Conservation (phyloP, 2,329 filamentous ascomycete genomes). For the Fusarium nelsonii region DNA sequence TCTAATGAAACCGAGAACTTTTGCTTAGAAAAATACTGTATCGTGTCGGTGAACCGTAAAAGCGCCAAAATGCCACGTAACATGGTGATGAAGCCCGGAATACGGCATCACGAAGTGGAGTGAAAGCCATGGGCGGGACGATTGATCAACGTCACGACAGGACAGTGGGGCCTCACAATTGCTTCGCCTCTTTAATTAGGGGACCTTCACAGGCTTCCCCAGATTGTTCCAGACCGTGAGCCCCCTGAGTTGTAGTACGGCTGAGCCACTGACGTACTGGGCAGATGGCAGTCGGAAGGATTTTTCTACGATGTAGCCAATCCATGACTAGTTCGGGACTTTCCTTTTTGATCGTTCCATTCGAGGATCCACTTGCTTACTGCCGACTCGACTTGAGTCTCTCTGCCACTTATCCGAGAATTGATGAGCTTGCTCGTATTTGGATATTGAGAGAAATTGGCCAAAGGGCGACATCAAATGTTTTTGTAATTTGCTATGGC, state of each 20-base stretch:
- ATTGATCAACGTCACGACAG: background rate
- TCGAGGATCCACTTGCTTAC: background rate
- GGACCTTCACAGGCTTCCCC: background rate
- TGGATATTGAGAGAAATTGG: background rate
- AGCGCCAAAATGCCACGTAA: slow-evolving; percentile 15
- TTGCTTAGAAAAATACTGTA: background rate
- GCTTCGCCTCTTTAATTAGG: slow-evolving; percentile 9
- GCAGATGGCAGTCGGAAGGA: background rate
- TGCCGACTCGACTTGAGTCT: background rate
- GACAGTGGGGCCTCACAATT: background rate
- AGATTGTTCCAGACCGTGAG: background rate
- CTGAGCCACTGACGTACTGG: slow-evolving; percentile 3
- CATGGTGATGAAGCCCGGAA: slow-evolving; percentile 5
- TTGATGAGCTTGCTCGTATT: background rate
- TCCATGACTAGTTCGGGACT: background rate
- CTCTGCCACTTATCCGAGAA: slow-evolving; percentile 1
- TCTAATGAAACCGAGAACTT: too few species aligned
- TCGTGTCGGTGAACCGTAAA: slow-evolving; percentile 14
- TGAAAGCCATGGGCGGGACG: background rate
- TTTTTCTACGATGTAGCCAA: slow-evolving; percentile 12
- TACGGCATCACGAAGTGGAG: slow-evolving; percentile 15
- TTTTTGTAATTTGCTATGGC: background rate
- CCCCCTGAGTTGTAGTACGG: slow-evolving; percentile 16
- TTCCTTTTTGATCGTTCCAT: background rate
- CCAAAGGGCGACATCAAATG: background rate